phyloP scores from a whole-genome alignment of 192 early-diverging fungal genomes.

The Backusella luteola region DNA sequence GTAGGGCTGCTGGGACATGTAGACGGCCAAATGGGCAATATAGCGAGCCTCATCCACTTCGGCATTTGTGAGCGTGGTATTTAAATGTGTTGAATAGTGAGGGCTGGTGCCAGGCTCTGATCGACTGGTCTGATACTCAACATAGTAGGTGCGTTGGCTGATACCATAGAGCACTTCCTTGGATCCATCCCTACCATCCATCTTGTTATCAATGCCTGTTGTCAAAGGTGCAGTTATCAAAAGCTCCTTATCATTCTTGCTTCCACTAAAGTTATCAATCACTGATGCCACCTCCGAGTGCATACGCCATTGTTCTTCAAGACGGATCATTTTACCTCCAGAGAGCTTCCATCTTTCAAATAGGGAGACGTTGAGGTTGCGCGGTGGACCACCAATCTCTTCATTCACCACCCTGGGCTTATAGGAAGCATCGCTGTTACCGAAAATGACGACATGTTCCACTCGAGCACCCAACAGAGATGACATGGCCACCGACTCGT shows the following conservation, averaged over 20 bases:
- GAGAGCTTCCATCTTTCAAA: slow-evolving; percentile 30
- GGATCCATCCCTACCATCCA: neutral
- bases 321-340: neutral
- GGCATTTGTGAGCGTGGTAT: neutral
- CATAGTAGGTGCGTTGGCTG: slow-evolving; percentile 3
- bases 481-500: slow-evolving; percentile 8
- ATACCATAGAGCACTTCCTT: slow-evolving; percentile 2
- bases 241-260: neutral
- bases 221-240: slow-evolving; percentile 8
- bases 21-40: slow-evolving; percentile 15
- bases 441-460: slow-evolving; percentile 34
- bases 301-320: slow-evolving; percentile 36
- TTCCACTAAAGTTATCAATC: neutral
- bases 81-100: neutral
- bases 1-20: slow-evolving; percentile 14
- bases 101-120: neutral
- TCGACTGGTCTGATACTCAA: neutral
- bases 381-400: neutral
- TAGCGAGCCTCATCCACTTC: slow-evolving; percentile 13
- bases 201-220: neutral
- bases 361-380: slow-evolving; percentile 12
- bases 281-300: neutral
- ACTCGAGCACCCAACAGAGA: neutral
- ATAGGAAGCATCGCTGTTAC: neutral
- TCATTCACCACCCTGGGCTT: neutral